phyloP scores from a whole-genome alignment of 768 basidiomycete genomes.

The Boletus eberwhitei region DNA sequence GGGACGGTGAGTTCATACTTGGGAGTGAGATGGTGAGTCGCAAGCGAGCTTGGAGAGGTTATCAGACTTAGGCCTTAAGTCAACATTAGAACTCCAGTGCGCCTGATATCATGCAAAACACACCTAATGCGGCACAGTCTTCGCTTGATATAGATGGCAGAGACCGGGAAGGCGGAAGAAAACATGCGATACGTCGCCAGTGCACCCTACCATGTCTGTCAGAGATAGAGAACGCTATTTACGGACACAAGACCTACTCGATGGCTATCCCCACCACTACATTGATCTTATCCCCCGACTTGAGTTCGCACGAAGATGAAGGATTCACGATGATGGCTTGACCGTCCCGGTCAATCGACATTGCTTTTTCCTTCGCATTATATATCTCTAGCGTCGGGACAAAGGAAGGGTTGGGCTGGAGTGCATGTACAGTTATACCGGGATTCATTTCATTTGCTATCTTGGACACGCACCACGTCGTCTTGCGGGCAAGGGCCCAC shows the following conservation, averaged over 20 bases:
- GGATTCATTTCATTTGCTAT: background rate
- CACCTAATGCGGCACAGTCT: constrained; percentile 55
- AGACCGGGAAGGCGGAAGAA: constrained; percentile 36
- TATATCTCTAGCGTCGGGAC: constrained; percentile 48
- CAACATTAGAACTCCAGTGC: background rate
- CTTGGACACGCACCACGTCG: constrained; percentile 49
- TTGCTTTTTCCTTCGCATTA: constrained; percentile 46
- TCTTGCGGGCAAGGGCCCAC: constrained; percentile 51
- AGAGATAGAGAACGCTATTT: background rate
- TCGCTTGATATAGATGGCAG: constrained; percentile 37
- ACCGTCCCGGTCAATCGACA: constrained; percentile 40
- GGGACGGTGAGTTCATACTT: constrained; percentile 47
- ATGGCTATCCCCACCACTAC: constrained; percentile 43
- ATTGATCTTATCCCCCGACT: constrained; percentile 52
- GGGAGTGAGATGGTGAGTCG: constrained; percentile 65
- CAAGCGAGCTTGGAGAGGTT: constrained; percentile 39
- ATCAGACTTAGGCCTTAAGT: constrained; percentile 51
- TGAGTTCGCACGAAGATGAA: constrained; percentile 38
- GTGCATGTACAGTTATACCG: background rate
- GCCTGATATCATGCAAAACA: constrained; percentile 3
- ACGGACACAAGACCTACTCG: constrained; percentile 38
- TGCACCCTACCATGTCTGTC: constrained; percentile 36
- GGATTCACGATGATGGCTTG: constrained; percentile 35
- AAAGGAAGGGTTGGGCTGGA: constrained; percentile 47
- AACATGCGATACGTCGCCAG: constrained; percentile 53